These are phyloP conservation scores for Penicillium sp. DNA, from an alignment of 2,329 filamentous ascomycete species.

Conservation along the genomic window DNA sequence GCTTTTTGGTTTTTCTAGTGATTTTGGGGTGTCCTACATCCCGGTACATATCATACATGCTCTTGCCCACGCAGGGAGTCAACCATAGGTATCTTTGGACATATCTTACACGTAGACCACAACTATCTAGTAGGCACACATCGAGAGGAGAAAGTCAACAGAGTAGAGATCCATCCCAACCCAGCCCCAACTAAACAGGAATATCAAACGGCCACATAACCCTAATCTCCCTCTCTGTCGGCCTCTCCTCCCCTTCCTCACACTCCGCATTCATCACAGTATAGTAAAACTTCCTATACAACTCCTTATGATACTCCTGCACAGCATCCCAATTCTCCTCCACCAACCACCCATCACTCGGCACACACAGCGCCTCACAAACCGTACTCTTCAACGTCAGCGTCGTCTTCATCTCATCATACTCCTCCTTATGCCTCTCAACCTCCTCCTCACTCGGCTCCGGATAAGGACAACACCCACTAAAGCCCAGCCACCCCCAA, in stretches of 20 bases:
- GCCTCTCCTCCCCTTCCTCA: neutral
- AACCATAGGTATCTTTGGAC: neutral
- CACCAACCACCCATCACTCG: neutral
- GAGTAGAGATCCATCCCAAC: neutral
- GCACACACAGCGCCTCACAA: neutral
- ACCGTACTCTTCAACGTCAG: neutral
- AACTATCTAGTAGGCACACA: neutral
- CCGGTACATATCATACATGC: neutral
- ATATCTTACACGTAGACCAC: neutral
- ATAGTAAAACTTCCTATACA: neutral
- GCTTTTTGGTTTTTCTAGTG: neutral
- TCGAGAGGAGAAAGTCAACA: neutral
- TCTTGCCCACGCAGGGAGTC: neutral
- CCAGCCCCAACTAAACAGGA: neutral
- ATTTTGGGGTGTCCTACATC: neutral
- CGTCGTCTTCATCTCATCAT: neutral
- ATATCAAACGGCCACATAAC: constrained; percentile 2
- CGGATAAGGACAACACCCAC: neutral
- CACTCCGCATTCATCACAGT: neutral
- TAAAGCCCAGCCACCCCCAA: neutral
- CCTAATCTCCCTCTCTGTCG: neutral
- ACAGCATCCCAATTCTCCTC: neutral
- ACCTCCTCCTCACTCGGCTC: neutral
- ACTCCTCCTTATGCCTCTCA: neutral
- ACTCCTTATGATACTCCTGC: neutral